Evolutionary conservation across 305 asterid species (phyloP).

Genomic region (Striga hermonthica): DNA sequence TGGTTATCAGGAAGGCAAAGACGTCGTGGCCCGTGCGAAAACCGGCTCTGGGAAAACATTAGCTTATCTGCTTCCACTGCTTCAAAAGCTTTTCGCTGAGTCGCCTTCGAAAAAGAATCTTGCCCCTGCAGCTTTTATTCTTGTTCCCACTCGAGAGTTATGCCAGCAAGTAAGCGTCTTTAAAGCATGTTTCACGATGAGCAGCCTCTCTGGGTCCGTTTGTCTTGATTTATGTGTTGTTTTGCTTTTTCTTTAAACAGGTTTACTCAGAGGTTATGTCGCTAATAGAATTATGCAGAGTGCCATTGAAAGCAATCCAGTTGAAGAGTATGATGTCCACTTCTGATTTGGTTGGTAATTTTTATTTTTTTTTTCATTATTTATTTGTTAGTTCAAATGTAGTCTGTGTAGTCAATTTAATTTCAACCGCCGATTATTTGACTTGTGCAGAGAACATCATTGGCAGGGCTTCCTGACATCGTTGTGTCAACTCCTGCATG

Average conservation of each 20-base stretch:
- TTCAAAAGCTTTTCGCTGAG: constrained; percentile 77
- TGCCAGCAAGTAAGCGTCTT: constrained; percentile 65
- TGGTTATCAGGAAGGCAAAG: constrained; percentile 75
- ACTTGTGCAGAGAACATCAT: constrained; percentile 54
- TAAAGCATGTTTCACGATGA: not conserved
- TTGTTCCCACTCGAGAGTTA: constrained; percentile 87
- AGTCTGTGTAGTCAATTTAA: constrained; percentile 5
- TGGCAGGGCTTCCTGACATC: constrained; percentile 77
- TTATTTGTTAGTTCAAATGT: not conserved
- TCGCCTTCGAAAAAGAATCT: constrained; percentile 42
- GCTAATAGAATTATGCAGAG: constrained; percentile 74
- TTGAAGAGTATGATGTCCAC: constrained; percentile 68
- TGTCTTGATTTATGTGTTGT: not conserved
- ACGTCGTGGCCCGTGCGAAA: constrained; percentile 92
- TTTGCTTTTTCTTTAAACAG: constrained; percentile 38
- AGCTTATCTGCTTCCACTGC: constrained; percentile 82
- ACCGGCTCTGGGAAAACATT: constrained; percentile 95
- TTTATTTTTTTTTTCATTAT: constrained; percentile 2
- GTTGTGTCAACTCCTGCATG: constrained; percentile 90
- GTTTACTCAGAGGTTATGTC: constrained; percentile 64
- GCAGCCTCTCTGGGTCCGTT: not conserved
- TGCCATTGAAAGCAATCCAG: constrained; percentile 68
- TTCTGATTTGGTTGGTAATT: constrained; percentile 66
- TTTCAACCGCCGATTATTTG: constrained; percentile 3
- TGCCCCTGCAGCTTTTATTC: constrained; percentile 70